Percentiles rank a stretch among this genome's conserved stretches.
phyloP scores from a whole-genome alignment of 257 asterid species.

The Scutellaria baicalensis region DNA sequence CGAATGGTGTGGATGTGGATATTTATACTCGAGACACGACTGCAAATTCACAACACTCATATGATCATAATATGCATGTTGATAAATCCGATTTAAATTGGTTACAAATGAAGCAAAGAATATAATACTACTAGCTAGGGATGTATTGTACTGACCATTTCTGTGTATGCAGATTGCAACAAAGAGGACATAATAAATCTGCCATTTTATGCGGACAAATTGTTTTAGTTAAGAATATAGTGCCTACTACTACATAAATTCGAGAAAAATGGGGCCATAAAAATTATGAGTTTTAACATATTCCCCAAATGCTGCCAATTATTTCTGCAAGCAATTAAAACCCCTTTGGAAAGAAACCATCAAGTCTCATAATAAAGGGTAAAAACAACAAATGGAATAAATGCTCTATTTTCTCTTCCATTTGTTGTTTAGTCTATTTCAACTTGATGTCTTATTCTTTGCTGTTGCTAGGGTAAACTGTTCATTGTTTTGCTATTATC shows the following conservation, averaged over 20 bases:
- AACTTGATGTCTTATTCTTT: neutral
- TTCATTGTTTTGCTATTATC: neutral
- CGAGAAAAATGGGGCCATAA: neutral
- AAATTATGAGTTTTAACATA: constrained; percentile 8
- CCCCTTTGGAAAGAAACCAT: constrained; percentile 18
- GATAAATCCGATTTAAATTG: neutral
- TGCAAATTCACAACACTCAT: too few species aligned
- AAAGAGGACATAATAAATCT: neutral
- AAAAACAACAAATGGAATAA: constrained; percentile 24
- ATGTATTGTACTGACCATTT: neutral
- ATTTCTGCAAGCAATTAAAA: constrained; percentile 4
- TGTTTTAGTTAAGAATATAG: neutral
- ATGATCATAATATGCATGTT: too few species aligned
- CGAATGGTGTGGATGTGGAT: too few species aligned
- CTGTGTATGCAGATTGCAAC: neutral
- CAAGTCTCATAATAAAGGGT: neutral
- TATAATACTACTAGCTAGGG: too few species aligned
- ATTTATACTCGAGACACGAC: too few species aligned
- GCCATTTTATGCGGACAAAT: neutral
- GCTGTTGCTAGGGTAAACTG: neutral
- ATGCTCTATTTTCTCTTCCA: constrained; percentile 2
- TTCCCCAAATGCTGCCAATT: constrained; percentile 6
- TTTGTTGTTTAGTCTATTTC: constrained; percentile 7
- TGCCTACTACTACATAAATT: too few species aligned
- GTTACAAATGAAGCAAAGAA: neutral